phyloP scores from a whole-genome alignment of 371 early-diverging fungal genomes.

The Lichtheimia ramosa region DNA sequence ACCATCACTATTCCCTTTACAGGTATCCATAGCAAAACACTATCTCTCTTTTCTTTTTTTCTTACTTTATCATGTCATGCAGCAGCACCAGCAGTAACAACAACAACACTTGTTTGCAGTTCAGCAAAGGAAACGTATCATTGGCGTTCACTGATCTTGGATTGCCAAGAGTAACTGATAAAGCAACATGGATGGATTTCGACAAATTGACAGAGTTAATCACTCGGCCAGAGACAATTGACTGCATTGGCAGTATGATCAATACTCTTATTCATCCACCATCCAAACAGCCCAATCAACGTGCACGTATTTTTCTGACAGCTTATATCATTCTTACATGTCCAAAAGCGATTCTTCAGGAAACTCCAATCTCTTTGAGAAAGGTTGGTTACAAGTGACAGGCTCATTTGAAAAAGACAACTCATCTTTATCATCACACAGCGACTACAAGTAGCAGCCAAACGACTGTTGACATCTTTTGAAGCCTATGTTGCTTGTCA shows the following conservation, averaged over 20 bases:
- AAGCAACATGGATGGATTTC: constrained; percentile 5
- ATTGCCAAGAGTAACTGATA: background rate
- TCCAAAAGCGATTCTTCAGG: constrained; percentile 54
- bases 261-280: constrained; percentile 23
- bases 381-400: constrained; percentile 37
- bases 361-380: constrained; percentile 44
- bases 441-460: constrained; percentile 38
- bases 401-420: no score
- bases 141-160: background rate
- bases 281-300: constrained; percentile 34
- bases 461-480: constrained; percentile 48
- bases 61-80: no score
- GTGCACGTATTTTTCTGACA: constrained; percentile 61
- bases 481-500: constrained; percentile 32
- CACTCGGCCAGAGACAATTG: background rate
- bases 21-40: no score
- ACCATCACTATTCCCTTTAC: no score
- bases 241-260: constrained; percentile 3
- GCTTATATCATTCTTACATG: constrained; percentile 69
- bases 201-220: constrained; percentile 1
- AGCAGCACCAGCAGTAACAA: no score
- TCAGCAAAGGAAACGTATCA: background rate
- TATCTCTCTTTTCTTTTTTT: no score
- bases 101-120: no score
- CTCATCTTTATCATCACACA: constrained; percentile 6